Base-by-base conservation (phyloP, 2,329 filamentous ascomycete genomes). In the Cladorrhinum sp. region DNA sequence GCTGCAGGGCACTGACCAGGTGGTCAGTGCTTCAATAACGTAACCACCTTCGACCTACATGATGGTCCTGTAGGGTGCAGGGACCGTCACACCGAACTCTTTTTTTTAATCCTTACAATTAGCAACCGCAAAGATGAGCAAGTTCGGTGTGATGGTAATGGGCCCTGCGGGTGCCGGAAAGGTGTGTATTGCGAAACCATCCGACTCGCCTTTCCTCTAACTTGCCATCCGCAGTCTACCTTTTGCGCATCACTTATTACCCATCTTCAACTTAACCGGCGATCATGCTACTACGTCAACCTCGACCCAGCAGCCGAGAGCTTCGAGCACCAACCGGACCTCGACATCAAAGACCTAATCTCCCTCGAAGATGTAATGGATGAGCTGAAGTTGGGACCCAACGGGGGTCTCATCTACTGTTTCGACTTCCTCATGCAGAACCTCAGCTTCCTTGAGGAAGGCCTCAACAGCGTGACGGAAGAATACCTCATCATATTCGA, bases 401-500 rank as follows among this genome's bases (percentile, higher is more conserved):
- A 97, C 71, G 93, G 93, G 63, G 93, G 92, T 10, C 82, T 97
- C 55, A 93, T 97, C 70, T 96, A 96, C 81, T 97, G 93, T 78
- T 96, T 97, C 77, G 93, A 97, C 76, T 96, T 96, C 74, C 85
- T 97, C 50, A 87, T 96, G 73, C 91, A 96, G 74, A 96, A 97
- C 73, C 86, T 96, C 64, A 92, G 96, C 77, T 97, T 95, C 76
- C 79, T 97, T 54, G 91, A 90, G 51, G 90, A 96, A 64, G 87
- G 90, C 18, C 85, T 97, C 59, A 92, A 96, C 69, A 84, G 87
- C 48, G 81, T 96, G 59, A 93, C 91, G 9, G 95, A 99, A 70
- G 95, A 98, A 70, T 97, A 96, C 75, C 84, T 99, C 64, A 96
- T 98, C 75, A 90, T 99, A 65, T 92, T 99, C 77, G 95, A 99